phyloP scores from a whole-genome alignment of 306 rosid genomes.

The Begonia loranthoides region DNA sequence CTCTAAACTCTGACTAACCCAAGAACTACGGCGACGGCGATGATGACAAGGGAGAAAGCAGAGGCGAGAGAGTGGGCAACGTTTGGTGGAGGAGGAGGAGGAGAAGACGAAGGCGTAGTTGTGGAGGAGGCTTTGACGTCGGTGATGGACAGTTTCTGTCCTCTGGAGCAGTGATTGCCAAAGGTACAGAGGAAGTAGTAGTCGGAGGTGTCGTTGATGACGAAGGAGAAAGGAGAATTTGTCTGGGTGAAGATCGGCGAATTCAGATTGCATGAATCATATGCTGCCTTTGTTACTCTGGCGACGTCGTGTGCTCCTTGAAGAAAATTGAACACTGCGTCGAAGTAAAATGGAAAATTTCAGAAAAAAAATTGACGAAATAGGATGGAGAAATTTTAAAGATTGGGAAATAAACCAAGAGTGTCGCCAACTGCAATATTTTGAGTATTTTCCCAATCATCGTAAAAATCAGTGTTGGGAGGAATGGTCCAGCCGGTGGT shows the following conservation, averaged over 20 bases:
- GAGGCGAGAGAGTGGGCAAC: conserved; percentile 2
- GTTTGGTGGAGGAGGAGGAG: not conserved
- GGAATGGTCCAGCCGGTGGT: conserved; percentile 30
- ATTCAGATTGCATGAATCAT: not conserved
- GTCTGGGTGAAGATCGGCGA: not conserved
- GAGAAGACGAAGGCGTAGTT: conserved; percentile 8
- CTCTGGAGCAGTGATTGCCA: conserved; percentile 23
- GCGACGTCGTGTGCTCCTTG: conserved; percentile 1
- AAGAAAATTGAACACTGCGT: conserved; percentile 17
- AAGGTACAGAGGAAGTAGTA: conserved; percentile 24
- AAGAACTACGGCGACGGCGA: no score
- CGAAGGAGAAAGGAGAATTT: conserved; percentile 13
- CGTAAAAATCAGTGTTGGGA: conserved; percentile 17
- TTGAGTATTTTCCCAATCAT: conserved; percentile 22
- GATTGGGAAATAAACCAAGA: conserved; percentile 16
- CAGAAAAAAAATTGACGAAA: not conserved
- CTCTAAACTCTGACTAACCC: no score
- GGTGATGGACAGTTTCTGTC: conserved; percentile 36
- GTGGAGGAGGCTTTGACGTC: conserved; percentile 9
- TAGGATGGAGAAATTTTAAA: not conserved
- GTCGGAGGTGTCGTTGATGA: conserved; percentile 1
- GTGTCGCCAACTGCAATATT: conserved; percentile 18
- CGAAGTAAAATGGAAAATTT: not conserved
- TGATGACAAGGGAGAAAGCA: not conserved
- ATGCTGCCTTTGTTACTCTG: conserved; percentile 2